phyloP scores from a whole-genome alignment of 2,329 filamentous ascomycete species.

The Diplodia seriata region DNA sequence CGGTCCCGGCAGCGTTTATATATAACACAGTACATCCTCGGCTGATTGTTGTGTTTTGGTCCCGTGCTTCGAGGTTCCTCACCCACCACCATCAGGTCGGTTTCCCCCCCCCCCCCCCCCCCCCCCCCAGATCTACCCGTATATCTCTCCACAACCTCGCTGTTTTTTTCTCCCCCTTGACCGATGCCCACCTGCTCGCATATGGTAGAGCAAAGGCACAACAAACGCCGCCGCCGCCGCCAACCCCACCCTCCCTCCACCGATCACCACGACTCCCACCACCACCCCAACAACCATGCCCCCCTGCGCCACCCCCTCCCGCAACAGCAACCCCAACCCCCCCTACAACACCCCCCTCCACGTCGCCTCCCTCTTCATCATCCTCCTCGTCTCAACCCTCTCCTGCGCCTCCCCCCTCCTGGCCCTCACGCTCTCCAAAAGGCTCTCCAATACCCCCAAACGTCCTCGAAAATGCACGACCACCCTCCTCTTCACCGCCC shows the following conservation, averaged over 20 bases:
- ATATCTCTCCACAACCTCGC: too few species aligned
- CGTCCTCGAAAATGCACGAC: too few species aligned
- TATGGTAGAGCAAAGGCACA: too few species aligned
- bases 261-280: neutral
- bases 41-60: too few species aligned
- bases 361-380: slow-evolving; percentile 45
- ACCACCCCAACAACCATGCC: neutral
- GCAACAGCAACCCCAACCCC: too few species aligned
- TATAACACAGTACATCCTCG: neutral
- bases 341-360: slow-evolving; percentile 43
- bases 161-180: too few species aligned
- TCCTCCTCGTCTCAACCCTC: slow-evolving; percentile 44
- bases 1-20: neutral
- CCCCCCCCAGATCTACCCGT: too few species aligned
- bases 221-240: neutral
- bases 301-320: neutral
- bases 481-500: slow-evolving; percentile 46
- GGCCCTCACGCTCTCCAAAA: slow-evolving; percentile 63
- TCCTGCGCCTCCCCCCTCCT: slow-evolving; percentile 69
- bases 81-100: too few species aligned
- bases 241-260: neutral
- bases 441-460: too few species aligned
- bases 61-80: too few species aligned
- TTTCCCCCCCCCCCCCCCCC: too few species aligned
- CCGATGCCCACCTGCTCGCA: too few species aligned